A percentile compares a stretch with the other conserved stretches of the same genome.
These are phyloP conservation scores for Neonectria neomacrospora DNA, from an alignment of 2,329 filamentous ascomycete species.

Conservation along the genomic window DNA sequence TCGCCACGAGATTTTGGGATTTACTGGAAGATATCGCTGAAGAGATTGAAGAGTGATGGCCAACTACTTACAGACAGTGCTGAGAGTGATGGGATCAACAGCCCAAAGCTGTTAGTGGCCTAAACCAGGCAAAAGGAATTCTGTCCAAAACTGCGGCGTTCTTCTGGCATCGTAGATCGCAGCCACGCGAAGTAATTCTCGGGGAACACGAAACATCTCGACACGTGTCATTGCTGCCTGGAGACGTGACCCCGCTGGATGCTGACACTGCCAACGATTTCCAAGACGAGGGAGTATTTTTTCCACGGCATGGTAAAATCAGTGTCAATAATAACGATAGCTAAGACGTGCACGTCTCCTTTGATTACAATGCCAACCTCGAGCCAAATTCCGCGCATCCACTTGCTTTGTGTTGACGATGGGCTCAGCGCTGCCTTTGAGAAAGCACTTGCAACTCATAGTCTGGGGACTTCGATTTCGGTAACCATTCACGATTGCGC, in stretches of 20 bases:
- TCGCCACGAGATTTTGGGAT: slow-evolving; percentile 22
- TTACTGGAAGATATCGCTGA: slow-evolving; percentile 27
- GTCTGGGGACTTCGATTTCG: slow-evolving; percentile 44
- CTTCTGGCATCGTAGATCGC: neutral
- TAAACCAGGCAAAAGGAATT: too few relatives aligned
- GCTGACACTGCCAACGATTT: neutral
- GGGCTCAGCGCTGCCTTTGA: neutral
- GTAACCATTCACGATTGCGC: slow-evolving; percentile 53
- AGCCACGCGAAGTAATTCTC: neutral
- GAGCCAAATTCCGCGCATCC: neutral
- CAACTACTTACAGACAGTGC: neutral
- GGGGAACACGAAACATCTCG: neutral
- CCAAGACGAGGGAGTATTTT: neutral
- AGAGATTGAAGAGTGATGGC: slow-evolving; percentile 12
- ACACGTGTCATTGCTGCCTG: neutral
- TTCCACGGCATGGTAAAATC: neutral
- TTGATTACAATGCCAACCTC: neutral
- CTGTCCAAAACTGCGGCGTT: neutral
- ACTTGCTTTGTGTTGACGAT: neutral
- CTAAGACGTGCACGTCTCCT: neutral
- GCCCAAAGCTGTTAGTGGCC: neutral
- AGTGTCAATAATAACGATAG: neutral
- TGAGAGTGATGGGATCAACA: neutral
- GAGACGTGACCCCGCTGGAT: neutral
- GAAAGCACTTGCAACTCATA: slow-evolving; percentile 45